Evolutionary conservation across 2,329 filamentous ascomycete genomes (phyloP).

Genomic region (Penicillium sp.): DNA sequence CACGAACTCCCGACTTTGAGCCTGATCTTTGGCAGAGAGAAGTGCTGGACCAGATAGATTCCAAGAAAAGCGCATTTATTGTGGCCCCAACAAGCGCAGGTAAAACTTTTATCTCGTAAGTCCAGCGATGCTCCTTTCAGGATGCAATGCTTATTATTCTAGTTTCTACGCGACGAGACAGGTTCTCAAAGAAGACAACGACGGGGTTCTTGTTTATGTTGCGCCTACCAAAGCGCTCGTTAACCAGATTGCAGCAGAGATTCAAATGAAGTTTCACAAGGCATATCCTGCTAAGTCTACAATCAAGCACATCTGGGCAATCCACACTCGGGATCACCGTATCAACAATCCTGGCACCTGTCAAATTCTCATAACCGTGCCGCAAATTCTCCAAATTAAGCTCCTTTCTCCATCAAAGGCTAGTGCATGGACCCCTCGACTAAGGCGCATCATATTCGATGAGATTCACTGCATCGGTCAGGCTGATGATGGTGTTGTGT

Average conservation of each 20-base stretch:
- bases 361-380: constrained; percentile 77
- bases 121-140: not conserved
- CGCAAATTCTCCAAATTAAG: constrained; percentile 80
- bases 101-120: constrained; percentile 74
- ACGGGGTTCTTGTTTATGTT: constrained; percentile 76
- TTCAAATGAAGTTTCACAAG: constrained; percentile 76
- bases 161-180: constrained; percentile 81
- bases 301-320: constrained; percentile 75
- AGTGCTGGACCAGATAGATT: constrained; percentile 74
- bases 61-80: constrained; percentile 71
- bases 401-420: constrained; percentile 69
- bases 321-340: constrained; percentile 75
- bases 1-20: constrained; percentile 68
- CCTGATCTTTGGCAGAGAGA: constrained; percentile 78
- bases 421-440: constrained; percentile 66
- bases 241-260: constrained; percentile 80
- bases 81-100: constrained; percentile 79
- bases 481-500: constrained; percentile 74
- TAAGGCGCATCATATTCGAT: constrained; percentile 80
- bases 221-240: constrained; percentile 81
- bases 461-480: constrained; percentile 82
- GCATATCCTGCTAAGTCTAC: constrained; percentile 54
- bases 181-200: constrained; percentile 68
- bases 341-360: constrained; percentile 75
- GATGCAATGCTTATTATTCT: not conserved